Percentiles rank a stretch among this genome's conserved stretches.
These are phyloP conservation scores for Cucumis cinereus DNA, from an alignment of 306 rosid genomes.

Conservation along the genomic window DNA sequence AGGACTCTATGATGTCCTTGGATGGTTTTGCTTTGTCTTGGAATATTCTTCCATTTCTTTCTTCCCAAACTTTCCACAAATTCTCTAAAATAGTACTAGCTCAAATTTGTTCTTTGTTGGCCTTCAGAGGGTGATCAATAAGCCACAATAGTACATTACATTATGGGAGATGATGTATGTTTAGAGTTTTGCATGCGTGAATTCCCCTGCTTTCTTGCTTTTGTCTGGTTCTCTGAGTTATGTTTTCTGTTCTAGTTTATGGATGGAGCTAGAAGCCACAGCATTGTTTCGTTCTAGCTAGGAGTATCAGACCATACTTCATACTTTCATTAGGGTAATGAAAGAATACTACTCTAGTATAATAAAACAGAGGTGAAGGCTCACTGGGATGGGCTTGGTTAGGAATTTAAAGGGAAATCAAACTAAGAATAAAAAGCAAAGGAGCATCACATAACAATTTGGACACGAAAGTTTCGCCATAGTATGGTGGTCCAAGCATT, in stretches of 20 bases:
- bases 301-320: background rate
- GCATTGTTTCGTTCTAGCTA: background rate
- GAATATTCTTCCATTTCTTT: too few relatives aligned
- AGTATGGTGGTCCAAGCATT: background rate
- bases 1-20: too few relatives aligned
- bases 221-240: background rate
- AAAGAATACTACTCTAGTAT: background rate
- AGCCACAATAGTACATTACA: background rate
- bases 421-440: background rate
- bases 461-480: background rate
- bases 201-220: background rate
- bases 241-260: background rate
- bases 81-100: too few relatives aligned
- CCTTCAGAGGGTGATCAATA: too few relatives aligned
- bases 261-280: background rate
- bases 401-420: background rate
- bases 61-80: too few relatives aligned
- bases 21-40: too few relatives aligned
- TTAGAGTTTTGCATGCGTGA: background rate
- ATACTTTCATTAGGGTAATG: background rate
- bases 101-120: too few relatives aligned
- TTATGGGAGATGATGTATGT: too few relatives aligned
- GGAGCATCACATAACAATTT: background rate
- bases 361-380: background rate
- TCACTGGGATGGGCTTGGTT: background rate